These are phyloP conservation scores for Colletotrichum costaricense DNA, from an alignment of 2,329 filamentous ascomycete genomes.

Conservation along the genomic window DNA sequence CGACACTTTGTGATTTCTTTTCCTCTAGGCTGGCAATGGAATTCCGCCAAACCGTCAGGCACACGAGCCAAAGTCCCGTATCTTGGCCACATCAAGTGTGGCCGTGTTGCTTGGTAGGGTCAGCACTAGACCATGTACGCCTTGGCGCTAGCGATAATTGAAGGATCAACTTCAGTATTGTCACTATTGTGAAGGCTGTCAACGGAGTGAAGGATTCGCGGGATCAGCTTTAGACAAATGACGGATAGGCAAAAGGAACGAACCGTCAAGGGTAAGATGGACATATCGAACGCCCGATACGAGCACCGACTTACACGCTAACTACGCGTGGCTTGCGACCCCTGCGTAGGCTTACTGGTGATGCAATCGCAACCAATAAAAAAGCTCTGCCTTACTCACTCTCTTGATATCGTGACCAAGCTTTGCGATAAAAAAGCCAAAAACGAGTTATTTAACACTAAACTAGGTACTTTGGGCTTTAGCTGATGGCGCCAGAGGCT, in stretches of 20 bases:
- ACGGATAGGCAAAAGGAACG: neutral
- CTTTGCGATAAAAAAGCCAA: neutral
- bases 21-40: neutral
- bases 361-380: neutral
- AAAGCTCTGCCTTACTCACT: neutral
- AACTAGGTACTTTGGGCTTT: neutral
- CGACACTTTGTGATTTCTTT: neutral
- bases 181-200: neutral
- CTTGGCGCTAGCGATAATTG: neutral
- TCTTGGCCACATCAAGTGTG: neutral
- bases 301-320: neutral
- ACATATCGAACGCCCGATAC: neutral
- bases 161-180: neutral
- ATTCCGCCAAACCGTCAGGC: neutral
- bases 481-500: neutral
- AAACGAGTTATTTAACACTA: neutral
- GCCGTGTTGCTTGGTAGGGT: neutral
- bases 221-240: neutral
- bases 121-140: neutral
- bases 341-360: neutral
- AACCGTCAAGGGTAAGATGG: neutral
- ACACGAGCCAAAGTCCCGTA: neutral
- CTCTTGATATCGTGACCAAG: neutral
- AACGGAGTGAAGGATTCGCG: neutral
- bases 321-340: neutral